These are phyloP conservation scores for Aspergillus caelatus DNA, from an alignment of 2,329 filamentous ascomycete genomes.

Conservation along the genomic window DNA sequence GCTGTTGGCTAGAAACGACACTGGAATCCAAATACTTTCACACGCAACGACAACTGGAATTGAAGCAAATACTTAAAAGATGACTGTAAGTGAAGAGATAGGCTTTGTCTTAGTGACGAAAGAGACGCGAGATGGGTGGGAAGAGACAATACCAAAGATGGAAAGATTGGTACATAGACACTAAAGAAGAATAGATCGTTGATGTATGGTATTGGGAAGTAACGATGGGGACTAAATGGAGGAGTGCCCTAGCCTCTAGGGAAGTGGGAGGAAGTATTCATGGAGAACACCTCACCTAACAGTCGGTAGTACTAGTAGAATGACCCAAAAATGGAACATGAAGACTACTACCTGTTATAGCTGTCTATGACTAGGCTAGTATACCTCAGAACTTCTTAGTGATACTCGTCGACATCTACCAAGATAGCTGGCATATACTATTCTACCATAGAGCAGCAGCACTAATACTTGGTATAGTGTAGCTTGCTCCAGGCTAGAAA, in stretches of 20 bases:
- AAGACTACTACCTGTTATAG: neutral
- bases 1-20: neutral
- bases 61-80: conserved; percentile 25
- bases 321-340: neutral
- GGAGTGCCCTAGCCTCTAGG: neutral
- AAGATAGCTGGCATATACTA: no score
- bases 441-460: neutral
- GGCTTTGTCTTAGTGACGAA: conserved; percentile 8
- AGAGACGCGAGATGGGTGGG: conserved; percentile 24
- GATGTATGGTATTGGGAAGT: conserved; percentile 18
- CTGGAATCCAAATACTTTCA: conserved; percentile 28
- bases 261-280: conserved; percentile 1
- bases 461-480: neutral
- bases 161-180: conserved; percentile 15
- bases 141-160: conserved; percentile 23
- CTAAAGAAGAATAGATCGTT: conserved; percentile 7
- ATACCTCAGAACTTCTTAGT: neutral
- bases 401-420: neutral
- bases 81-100: conserved; percentile 24
- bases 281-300: neutral
- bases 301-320: neutral
- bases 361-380: neutral
- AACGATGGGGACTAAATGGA: conserved; percentile 24
- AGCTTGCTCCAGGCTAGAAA: neutral
- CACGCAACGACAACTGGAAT: conserved; percentile 25